phyloP scores from a whole-genome alignment of 75 land plant species.

The Pinus albicaulis region DNA sequence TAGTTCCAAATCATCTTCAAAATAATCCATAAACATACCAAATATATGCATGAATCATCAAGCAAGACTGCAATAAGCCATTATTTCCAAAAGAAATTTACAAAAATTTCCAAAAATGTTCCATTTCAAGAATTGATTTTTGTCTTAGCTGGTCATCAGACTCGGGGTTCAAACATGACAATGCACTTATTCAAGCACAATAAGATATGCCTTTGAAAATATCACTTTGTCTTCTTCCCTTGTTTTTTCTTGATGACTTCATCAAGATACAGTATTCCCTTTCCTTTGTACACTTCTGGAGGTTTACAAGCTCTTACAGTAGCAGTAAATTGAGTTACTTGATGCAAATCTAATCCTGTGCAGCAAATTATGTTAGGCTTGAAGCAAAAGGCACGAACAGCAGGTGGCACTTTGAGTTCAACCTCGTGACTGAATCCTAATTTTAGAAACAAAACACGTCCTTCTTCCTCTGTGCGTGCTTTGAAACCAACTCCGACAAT shows the following conservation, averaged over 20 bases:
- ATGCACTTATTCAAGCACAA: not conserved
- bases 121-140: too few relatives aligned
- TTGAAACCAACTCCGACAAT: slow-evolving; percentile 74
- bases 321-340: slow-evolving; percentile 64
- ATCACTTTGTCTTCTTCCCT: slow-evolving; percentile 64
- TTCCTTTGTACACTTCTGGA: slow-evolving; percentile 78
- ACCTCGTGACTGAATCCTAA: slow-evolving; percentile 73
- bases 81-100: too few relatives aligned
- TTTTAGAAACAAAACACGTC: slow-evolving; percentile 56
- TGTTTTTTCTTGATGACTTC: slow-evolving; percentile 64
- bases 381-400: slow-evolving; percentile 69
- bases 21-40: too few relatives aligned
- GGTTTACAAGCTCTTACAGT: slow-evolving; percentile 65
- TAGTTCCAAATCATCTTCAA: too few relatives aligned
- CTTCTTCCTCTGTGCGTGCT: slow-evolving; percentile 62
- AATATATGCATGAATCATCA: too few relatives aligned
- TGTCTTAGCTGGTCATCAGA: not conserved
- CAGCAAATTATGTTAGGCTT: slow-evolving; percentile 67
- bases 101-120: too few relatives aligned
- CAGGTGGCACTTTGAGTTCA: slow-evolving; percentile 59
- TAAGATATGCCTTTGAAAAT: not conserved
- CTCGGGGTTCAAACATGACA: not conserved
- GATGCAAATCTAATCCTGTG: slow-evolving; percentile 62
- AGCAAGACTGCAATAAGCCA: too few relatives aligned
- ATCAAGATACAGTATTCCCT: slow-evolving; percentile 69